Percentiles rank a stretch among this genome's conserved stretches.
These are phyloP conservation scores for Ensete ventricosum DNA, from an alignment of 176 grass and related monocot genomes.

Conservation along the genomic window DNA sequence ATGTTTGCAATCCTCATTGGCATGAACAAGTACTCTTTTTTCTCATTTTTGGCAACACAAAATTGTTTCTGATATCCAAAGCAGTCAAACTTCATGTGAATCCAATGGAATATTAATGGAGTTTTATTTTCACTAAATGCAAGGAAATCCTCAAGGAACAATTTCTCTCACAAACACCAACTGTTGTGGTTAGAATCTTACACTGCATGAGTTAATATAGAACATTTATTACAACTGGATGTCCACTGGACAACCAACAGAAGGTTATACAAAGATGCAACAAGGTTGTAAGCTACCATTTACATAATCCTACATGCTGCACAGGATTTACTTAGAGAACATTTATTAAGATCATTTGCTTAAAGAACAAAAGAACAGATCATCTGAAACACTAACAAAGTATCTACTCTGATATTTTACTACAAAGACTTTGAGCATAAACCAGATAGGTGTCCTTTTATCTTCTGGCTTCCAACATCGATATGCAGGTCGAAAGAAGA, in stretches of 20 bases:
- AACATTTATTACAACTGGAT: background rate
- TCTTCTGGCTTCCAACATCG: background rate
- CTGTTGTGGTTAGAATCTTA: no score
- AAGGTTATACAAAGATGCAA: background rate
- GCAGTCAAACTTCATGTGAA: no score
- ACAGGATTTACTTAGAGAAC: background rate
- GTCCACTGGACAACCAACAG: background rate
- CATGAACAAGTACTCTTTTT: no score
- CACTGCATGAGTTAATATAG: no score
- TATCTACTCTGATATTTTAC: background rate
- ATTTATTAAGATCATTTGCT: background rate
- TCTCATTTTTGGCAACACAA: no score
- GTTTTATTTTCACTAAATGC: no score
- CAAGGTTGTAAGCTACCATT: background rate
- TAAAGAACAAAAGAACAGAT: background rate
- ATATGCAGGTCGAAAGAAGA: background rate
- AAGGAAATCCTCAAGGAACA: no score
- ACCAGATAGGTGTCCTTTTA: background rate
- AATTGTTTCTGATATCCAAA: no score
- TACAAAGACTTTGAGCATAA: background rate
- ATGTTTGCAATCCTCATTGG: no score
- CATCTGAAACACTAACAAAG: background rate
- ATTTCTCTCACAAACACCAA: no score
- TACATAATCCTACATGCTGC: slow-evolving; percentile 3
- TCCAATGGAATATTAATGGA: no score